Base-by-base conservation (phyloP, 2,329 filamentous ascomycete species). In the Thelonectria olida region DNA sequence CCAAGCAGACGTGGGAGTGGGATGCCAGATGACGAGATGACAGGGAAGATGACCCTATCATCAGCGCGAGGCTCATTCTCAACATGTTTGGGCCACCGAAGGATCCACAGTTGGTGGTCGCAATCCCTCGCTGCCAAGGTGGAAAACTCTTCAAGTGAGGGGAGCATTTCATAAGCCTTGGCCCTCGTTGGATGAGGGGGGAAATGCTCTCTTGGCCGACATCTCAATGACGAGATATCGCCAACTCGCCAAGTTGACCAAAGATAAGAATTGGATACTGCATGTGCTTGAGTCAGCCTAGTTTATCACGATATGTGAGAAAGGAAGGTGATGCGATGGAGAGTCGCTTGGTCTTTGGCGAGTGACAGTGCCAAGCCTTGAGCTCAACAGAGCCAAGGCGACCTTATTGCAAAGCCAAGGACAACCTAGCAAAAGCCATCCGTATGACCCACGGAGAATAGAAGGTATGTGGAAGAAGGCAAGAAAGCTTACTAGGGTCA, bases 361-460 rank as follows among this genome's bases (percentile, higher is more conserved):
- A 51, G 47, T 28, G 38, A n/a, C 19, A 49, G 22, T 22, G 55
- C 55, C 48, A 58, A 58, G 55, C 1, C 12, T 22, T 27, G 15
- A 34, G 8, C 27, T 10, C 20, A 50, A 45, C 8, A 42, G 15
- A 39, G 55, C 48, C 55, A 53, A 58, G 55, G 36, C 41, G 39
- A 25, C 48, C 42, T 52, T 47, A 58, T 53, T 39, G 34, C 34
- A 57, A 42, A 52, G 48, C 39, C 55, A 58, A 52, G 48, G 25
- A 28, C 31, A 49, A 51, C n/a, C 41, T 53, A 17, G 15, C 20
- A 28, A 28, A 31, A 38, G 55, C 48, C 48, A 58, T 53, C 15
- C 25, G 41, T 53, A 20, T 17, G 42, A 39, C 49, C 34, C 41
- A 39, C 22, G 19, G 34, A 23, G 20, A 28, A 38, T 39, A 20